Evolutionary conservation across 768 basidiomycete species (phyloP).

Genomic region (Dacryopinax primogenitus): DNA sequence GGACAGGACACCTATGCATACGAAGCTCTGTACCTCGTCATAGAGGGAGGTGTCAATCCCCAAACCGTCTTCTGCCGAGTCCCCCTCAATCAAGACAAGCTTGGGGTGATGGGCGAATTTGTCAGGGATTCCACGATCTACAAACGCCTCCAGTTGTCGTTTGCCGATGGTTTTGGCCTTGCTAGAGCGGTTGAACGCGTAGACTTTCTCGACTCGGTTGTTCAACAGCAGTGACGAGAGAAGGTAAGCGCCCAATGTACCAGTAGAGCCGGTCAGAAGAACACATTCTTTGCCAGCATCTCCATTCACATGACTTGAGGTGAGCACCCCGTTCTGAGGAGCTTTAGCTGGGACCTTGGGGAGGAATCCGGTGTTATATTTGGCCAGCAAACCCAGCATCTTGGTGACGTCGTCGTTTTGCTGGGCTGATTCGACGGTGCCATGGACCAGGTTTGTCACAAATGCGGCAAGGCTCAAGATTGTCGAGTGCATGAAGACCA

Average conservation of each 20-base stretch:
- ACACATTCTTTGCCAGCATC: slow-evolving; percentile 20
- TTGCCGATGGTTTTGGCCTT: neutral
- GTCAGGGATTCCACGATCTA: neutral
- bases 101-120: neutral
- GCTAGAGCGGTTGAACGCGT: neutral
- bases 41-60: neutral
- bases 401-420: slow-evolving; percentile 12
- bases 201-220: slow-evolving; percentile 23
- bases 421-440: slow-evolving; percentile 4
- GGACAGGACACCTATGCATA: slow-evolving; percentile 19
- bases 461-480: slow-evolving; percentile 26
- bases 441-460: slow-evolving; percentile 18
- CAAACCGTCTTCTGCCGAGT: neutral
- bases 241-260: slow-evolving; percentile 29
- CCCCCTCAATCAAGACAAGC: neutral
- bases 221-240: slow-evolving; percentile 29
- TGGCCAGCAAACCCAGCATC: slow-evolving; percentile 33
- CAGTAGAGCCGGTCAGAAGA: slow-evolving; percentile 16
- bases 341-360: slow-evolving; percentile 20
- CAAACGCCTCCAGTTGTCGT: neutral
- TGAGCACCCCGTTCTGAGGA: slow-evolving; percentile 27
- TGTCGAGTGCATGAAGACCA: slow-evolving; percentile 37
- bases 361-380: slow-evolving; percentile 27
- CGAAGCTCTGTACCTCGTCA: slow-evolving; percentile 20
- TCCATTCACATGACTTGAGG: slow-evolving; percentile 27